Percentiles rank a stretch among this genome's conserved stretches.
Conservation (phyloP, 139 green algal genomes). For the Tetraselmis striata region DNA sequence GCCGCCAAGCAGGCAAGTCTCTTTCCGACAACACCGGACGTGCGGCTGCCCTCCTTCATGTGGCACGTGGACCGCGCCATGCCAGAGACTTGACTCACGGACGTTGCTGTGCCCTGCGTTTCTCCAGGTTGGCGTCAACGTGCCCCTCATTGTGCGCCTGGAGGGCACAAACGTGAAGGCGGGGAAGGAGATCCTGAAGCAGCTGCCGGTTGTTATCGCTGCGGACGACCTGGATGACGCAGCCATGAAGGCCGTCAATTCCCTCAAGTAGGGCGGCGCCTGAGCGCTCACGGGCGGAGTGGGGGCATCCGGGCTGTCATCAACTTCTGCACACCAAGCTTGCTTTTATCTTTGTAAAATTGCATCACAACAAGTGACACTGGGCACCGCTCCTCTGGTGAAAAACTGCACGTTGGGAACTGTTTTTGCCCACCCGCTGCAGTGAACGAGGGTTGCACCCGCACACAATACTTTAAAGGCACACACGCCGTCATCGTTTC, state of each 20-base stretch:
- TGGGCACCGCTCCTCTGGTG: too few relatives aligned
- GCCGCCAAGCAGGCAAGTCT: constrained; percentile 78
- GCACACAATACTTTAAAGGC: too few relatives aligned
- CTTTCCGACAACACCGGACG: neutral
- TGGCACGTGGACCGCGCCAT: neutral
- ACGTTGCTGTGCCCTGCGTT: neutral
- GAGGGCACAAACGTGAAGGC: constrained; percentile 96
- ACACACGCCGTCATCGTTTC: too few relatives aligned
- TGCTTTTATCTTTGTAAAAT: too few relatives aligned
- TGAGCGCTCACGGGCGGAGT: too few relatives aligned
- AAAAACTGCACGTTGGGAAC: too few relatives aligned
- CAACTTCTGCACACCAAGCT: too few relatives aligned
- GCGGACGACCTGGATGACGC: constrained; percentile 95
- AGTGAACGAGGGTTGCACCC: too few relatives aligned
- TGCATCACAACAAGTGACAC: too few relatives aligned
- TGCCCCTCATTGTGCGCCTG: constrained; percentile 91
- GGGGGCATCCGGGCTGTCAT: too few relatives aligned
- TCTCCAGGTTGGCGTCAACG: constrained; percentile 63
- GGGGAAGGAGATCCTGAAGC: constrained; percentile 84
- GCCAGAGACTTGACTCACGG: neutral
- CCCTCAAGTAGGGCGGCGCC: too few relatives aligned
- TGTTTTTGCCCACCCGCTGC: too few relatives aligned
- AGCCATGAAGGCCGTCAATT: constrained; percentile 81
- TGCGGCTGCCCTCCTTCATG: neutral
- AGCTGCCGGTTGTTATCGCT: constrained; percentile 74